Evolutionary conservation across 306 rosid species (phyloP).

Genomic region (Prunus armeniaca): DNA sequence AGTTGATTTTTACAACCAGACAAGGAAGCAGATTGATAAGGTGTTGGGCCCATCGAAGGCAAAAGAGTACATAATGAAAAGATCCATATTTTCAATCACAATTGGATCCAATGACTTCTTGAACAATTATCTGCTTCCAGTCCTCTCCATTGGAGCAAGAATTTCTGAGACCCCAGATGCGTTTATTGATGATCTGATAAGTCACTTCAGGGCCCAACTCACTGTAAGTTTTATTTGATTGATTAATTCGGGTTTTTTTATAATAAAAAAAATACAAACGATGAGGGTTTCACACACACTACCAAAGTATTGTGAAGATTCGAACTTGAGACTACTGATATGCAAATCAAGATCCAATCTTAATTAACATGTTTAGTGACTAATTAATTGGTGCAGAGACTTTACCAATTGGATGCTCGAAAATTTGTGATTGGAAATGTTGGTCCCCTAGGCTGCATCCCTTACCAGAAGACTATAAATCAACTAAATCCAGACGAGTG

Average conservation of each 20-base stretch:
- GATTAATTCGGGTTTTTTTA: background rate
- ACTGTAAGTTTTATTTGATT: conserved; percentile 37
- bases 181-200: conserved; percentile 72
- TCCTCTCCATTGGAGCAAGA: conserved; percentile 79
- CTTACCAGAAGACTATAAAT: conserved; percentile 83
- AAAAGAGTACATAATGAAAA: conserved; percentile 48
- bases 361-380: background rate
- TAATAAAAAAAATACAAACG: too few relatives aligned
- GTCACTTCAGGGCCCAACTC: conserved; percentile 63
- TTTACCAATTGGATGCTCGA: conserved; percentile 75
- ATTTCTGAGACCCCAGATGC: conserved; percentile 72
- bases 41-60: conserved; percentile 65
- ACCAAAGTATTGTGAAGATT: too few relatives aligned
- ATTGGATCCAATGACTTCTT: conserved; percentile 86
- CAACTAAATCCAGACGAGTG: conserved; percentile 66
- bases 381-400: conserved; percentile 43
- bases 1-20: conserved; percentile 71
- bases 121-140: conserved; percentile 87
- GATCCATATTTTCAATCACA: conserved; percentile 72
- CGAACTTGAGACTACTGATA: too few relatives aligned
- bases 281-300: too few relatives aligned
- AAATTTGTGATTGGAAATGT: conserved; percentile 85
- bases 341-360: background rate
- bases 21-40: conserved; percentile 69
- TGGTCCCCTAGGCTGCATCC: conserved; percentile 94